phyloP scores from a whole-genome alignment of 2,329 filamentous ascomycete genomes.

The Aspergillus calidoustus region DNA sequence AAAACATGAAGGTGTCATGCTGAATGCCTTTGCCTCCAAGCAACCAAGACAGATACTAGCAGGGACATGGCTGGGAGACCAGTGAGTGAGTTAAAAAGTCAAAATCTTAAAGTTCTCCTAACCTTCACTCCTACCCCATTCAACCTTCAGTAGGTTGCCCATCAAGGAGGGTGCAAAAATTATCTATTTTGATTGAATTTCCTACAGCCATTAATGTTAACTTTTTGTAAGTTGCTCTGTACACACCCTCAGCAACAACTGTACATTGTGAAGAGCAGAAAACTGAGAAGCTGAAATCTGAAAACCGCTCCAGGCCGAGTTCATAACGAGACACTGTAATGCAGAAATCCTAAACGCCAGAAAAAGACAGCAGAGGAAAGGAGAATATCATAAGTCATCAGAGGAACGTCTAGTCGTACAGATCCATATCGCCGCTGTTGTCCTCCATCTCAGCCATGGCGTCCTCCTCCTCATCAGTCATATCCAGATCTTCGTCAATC shows the following conservation, averaged over 20 bases:
- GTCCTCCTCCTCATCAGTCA: constrained; percentile 76
- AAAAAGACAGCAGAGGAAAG: background rate
- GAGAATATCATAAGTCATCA: constrained; percentile 4
- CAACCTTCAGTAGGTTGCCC: too few relatives aligned
- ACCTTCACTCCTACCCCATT: too few relatives aligned
- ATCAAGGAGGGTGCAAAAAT: too few relatives aligned
- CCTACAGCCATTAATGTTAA: too few relatives aligned
- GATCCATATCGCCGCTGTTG: constrained; percentile 62
- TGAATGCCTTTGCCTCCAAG: too few relatives aligned
- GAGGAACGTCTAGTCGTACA: constrained; percentile 57
- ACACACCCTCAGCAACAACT: too few relatives aligned
- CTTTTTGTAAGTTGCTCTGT: background rate
- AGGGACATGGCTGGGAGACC: too few relatives aligned
- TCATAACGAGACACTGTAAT: background rate
- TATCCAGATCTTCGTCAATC: constrained; percentile 68
- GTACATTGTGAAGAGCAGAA: background rate
- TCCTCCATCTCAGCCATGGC: constrained; percentile 73
- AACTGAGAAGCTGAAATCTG: background rate
- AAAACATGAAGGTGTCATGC: too few relatives aligned
- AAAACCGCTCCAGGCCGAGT: background rate
- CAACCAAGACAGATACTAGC: too few relatives aligned
- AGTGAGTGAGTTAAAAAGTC: too few relatives aligned
- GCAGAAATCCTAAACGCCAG: background rate
- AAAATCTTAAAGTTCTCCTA: too few relatives aligned
- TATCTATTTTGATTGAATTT: background rate